Evolutionary conservation across 1,284 basidiomycete species (phyloP), one percentile per base, ranked within the genome.

Genomic region (Amylostereum areolatum): DNA sequence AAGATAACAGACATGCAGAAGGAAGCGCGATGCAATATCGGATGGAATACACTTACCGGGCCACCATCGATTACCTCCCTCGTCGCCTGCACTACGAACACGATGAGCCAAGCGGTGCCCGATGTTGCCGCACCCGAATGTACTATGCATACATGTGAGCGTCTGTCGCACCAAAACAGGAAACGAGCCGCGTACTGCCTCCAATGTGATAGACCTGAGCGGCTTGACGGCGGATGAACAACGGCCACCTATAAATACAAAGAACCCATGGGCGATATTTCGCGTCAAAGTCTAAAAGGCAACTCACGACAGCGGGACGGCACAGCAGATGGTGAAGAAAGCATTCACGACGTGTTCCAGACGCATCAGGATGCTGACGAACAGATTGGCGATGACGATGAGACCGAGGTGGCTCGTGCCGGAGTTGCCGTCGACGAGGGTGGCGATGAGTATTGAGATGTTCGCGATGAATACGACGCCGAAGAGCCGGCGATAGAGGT

Each of bases 261-360:
- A 12, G 29, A 31, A 18, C 18, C 18, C 18, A 18, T 18, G 18
- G 18, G 18, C 18, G 18, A 18, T 18, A 18, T 18, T 18, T 18
- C 18, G 18, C 18, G 18, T 18, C 18, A 18, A 18, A 18, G 18
- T 18, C 18, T 24, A 12, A 36, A 33, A 32, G 10, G 46, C 24
- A 6, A 66, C 69, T 59, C 53, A 78, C 74, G 73, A 74, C 31
- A 62, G 43, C 12, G 77, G 77, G 12, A 78, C 71, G 31, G 75
- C 65, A 49, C 74, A 77, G 46, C 70, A 74, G 6, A 76, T 63
- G 31, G 69, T 73, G 66, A 79, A 81, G 59, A 80, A 77, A 1
- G 70, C 65, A 54, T 81, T 79, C 56, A 80, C 72, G 27, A 81
- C 74, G 53, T 80, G 76, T 60, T 80, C 79, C 60, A 81, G 79